A percentile compares a stretch with the other conserved stretches of the same genome.
These are phyloP conservation scores for Candida berthetii DNA, from an alignment of 805 yeast species.

Conservation along the genomic window DNA sequence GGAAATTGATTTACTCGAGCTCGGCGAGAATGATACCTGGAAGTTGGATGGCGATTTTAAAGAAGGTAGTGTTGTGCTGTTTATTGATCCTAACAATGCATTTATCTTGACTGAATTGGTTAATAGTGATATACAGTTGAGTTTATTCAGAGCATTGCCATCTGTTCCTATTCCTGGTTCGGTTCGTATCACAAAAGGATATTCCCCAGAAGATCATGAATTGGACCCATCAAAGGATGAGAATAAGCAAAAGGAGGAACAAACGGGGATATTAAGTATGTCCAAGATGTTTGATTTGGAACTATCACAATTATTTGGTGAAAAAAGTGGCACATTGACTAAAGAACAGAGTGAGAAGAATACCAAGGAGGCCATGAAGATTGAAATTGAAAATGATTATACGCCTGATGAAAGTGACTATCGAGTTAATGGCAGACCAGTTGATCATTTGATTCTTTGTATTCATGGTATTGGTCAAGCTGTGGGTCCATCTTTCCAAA, in stretches of 20 bases:
- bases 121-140: slow-evolving; percentile 31
- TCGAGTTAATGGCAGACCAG: slow-evolving; percentile 17
- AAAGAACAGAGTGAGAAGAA: slow-evolving; percentile 20
- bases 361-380: slow-evolving; percentile 38
- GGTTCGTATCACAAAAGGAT: slow-evolving; percentile 45
- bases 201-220: slow-evolving; percentile 8
- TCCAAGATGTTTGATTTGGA: slow-evolving; percentile 15
- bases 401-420: slow-evolving; percentile 36
- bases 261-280: slow-evolving; percentile 1
- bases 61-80: slow-evolving; percentile 31
- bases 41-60: slow-evolving; percentile 16
- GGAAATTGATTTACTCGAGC: slow-evolving; percentile 9
- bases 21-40: slow-evolving; percentile 8
- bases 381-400: slow-evolving; percentile 45
- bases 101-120: slow-evolving; percentile 38
- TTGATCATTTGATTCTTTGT: slow-evolving; percentile 72
- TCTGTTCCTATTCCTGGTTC: slow-evolving; percentile 38
- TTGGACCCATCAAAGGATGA: neutral
- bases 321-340: slow-evolving; percentile 9
- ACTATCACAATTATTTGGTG: slow-evolving; percentile 15
- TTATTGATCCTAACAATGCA: slow-evolving; percentile 36
- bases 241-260: neutral
- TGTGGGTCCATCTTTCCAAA: slow-evolving; percentile 70
- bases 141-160: slow-evolving; percentile 28
- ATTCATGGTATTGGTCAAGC: slow-evolving; percentile 95